phyloP scores from a whole-genome alignment of 257 asterid species.

The Anisodus acutangulus region DNA sequence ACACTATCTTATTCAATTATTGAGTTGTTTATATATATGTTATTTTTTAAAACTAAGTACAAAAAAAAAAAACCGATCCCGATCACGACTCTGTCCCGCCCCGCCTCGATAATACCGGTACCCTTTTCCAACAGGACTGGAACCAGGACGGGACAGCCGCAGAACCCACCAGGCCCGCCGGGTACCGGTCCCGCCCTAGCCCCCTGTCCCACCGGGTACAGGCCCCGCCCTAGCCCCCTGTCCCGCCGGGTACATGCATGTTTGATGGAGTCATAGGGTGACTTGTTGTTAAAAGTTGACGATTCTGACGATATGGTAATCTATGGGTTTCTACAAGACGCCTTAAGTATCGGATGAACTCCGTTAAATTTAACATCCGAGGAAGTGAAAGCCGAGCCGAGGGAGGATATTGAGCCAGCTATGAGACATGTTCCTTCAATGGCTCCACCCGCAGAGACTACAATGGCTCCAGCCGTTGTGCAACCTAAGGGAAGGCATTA shows the following conservation, averaged over 20 bases:
- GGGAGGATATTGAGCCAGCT: slow-evolving; percentile 46
- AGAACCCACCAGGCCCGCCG: no score
- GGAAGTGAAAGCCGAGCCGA: slow-evolving; percentile 62
- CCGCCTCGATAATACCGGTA: no score
- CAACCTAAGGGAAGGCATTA: slow-evolving; percentile 68
- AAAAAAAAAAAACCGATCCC: no score
- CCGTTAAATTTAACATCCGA: slow-evolving; percentile 51
- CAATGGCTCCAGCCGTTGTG: slow-evolving; percentile 26
- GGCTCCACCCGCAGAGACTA: slow-evolving; percentile 33
- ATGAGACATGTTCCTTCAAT: not conserved
- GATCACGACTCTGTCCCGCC: no score
- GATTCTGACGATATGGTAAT: slow-evolving; percentile 90
- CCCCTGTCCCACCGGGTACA: no score
- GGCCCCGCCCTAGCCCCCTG: no score
- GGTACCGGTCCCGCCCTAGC: no score
- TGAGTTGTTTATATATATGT: no score
- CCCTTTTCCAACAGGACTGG: no score
- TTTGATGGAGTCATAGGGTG: slow-evolving; percentile 83
- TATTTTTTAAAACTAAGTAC: no score
- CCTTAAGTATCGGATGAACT: slow-evolving; percentile 78
- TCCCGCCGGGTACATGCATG: slow-evolving; percentile 34
- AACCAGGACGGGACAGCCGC: no score
- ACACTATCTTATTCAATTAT: no score
- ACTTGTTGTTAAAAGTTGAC: slow-evolving; percentile 78
- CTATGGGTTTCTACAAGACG: slow-evolving; percentile 73